Evolutionary conservation across 495 filamentous ascomycete species (phyloP).

Genomic region (Haplographium delicatum): DNA sequence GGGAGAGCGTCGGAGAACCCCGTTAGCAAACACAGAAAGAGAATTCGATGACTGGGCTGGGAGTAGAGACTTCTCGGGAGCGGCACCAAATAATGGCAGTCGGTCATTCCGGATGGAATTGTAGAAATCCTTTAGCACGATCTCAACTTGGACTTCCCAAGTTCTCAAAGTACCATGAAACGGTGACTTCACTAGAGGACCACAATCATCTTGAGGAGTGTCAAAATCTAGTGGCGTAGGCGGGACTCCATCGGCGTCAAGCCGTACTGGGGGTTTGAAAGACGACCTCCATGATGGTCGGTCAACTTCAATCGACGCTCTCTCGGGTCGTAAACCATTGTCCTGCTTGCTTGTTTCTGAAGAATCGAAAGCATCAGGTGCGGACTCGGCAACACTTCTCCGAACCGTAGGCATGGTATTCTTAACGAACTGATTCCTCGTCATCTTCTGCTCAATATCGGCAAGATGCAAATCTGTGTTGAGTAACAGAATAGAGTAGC

Average conservation of each 20-base stretch:
- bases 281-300: slow-evolving; percentile 26
- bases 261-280: slow-evolving; percentile 32
- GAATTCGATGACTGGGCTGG: slow-evolving; percentile 32
- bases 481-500: slow-evolving; percentile 88
- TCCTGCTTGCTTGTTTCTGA: slow-evolving; percentile 13
- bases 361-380: slow-evolving; percentile 58
- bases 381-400: slow-evolving; percentile 64
- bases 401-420: slow-evolving; percentile 92
- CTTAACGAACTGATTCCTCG: slow-evolving; percentile 84
- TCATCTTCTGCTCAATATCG: slow-evolving; percentile 96
- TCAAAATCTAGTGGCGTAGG: slow-evolving; percentile 26
- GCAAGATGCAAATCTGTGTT: slow-evolving; percentile 96
- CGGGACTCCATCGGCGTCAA: slow-evolving; percentile 30
- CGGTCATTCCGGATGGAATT: slow-evolving; percentile 78
- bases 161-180: slow-evolving; percentile 71
- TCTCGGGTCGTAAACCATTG: slow-evolving; percentile 25
- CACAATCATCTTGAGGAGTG: slow-evolving; percentile 37
- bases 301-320: slow-evolving; percentile 40
- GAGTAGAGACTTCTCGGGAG: slow-evolving; percentile 27
- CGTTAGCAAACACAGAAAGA: slow-evolving; percentile 49
- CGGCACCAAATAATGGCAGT: slow-evolving; percentile 71
- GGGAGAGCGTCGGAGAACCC: slow-evolving; percentile 74
- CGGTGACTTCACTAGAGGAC: slow-evolving; percentile 71
- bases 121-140: slow-evolving; percentile 88
- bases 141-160: slow-evolving; percentile 88